Evolutionary conservation across 2,329 filamentous ascomycete genomes (phyloP), one percentile per base, ranked within the genome.

Genomic region (Incumbomyces delicatus): DNA sequence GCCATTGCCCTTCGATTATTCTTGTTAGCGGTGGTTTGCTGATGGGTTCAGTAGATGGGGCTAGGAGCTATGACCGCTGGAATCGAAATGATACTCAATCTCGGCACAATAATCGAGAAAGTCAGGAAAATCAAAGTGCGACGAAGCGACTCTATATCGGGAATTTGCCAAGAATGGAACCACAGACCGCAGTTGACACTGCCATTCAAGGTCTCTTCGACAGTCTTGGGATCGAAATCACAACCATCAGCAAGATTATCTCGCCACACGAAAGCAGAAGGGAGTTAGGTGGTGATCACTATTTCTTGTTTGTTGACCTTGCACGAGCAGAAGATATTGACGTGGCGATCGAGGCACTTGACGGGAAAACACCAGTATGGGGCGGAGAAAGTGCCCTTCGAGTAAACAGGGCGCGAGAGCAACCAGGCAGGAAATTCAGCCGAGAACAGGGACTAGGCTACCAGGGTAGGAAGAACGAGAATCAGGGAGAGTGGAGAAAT

Each of bases 231-330:
- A 69, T 66, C 52, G 60, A 66, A 12, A 60, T 74, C 57, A 63
- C 68, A 54, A 67, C 66, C 43, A 64, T 74, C 47, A 72, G 66
- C 59, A 74, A 73, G 58, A 58, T 73, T 37, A 82, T 76, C 68
- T 81, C 72, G 39, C 77, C 72, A 51, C 79, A 70, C 59, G 78
- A 66, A 57, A 77, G 63, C 57, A 81, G 71, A 48, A 67, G 65
- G 20, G 61, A 66, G n/a, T 66, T 68, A 34, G 65, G 69, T 0
- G 77, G 76, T 27, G 73, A 77, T 52, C 71, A 78, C 57, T 75
- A 82, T 62, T 83, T 78, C 61, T 77, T 77, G 55, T 83, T 83
- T 49, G 76, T 83, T n/a, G 78, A 83, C 55, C 73, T 83, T 47
- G 66, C 65, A 40, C 75, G 69, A 5, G 59, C 64, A 0, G 71